Percentiles rank a stretch among this genome's conserved stretches.
Evolutionary conservation across 108 stramenopile genomes (phyloP).

Genomic region (Phaeodactylum tricornutum): DNA sequence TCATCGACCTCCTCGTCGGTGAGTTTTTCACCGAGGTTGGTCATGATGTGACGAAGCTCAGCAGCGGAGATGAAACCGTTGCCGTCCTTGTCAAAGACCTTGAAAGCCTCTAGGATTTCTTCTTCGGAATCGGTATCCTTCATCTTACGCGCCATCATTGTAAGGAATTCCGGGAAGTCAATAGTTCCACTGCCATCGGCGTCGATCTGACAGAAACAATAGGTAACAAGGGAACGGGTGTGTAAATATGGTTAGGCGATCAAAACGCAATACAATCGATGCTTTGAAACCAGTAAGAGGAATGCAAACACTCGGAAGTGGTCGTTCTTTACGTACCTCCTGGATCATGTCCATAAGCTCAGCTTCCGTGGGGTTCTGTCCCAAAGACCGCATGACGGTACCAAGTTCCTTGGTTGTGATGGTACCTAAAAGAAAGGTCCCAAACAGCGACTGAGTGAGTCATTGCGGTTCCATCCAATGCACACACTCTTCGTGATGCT

Average conservation of each 20-base stretch:
- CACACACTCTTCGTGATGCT: not conserved
- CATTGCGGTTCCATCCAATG: not conserved
- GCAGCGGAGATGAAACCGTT: slow-evolving; percentile 99
- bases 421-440: slow-evolving; percentile 88
- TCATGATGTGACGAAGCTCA: slow-evolving; percentile 99
- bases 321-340: slow-evolving; percentile 59
- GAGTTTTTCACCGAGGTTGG: slow-evolving; percentile 99
- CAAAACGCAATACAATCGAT: not conserved
- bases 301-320: not conserved
- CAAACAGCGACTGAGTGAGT: not conserved
- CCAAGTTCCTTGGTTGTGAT: slow-evolving; percentile 99
- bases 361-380: slow-evolving; percentile 99
- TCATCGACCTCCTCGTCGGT: slow-evolving; percentile 99
- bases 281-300: not conserved
- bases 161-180: slow-evolving; percentile 99
- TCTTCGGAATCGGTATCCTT: slow-evolving; percentile 99
- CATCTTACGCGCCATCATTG: slow-evolving; percentile 99
- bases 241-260: not conserved
- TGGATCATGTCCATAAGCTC: slow-evolving; percentile 99
- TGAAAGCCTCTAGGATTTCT: slow-evolving; percentile 99
- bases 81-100: slow-evolving; percentile 99
- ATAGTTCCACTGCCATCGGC: slow-evolving; percentile 99
- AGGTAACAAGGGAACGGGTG: slow-evolving; percentile 2
- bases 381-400: slow-evolving; percentile 99
- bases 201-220: slow-evolving; percentile 63